Evolutionary conservation across 805 yeast species (phyloP).

Genomic region (Naumovozyma dairenensis): DNA sequence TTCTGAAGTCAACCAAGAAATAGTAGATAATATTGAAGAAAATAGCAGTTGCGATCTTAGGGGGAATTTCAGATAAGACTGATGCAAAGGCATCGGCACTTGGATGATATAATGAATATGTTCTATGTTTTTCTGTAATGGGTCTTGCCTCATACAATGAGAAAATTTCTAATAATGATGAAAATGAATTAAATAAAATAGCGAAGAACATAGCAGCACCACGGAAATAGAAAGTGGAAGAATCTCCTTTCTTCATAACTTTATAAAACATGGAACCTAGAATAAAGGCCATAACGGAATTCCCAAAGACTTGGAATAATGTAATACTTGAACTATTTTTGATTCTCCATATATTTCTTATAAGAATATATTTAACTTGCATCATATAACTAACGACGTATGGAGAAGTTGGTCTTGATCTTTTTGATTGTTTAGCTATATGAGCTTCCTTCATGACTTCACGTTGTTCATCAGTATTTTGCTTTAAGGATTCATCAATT

Average conservation of each 20-base stretch:
- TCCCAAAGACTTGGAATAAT: slow-evolving; percentile 34
- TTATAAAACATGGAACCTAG: slow-evolving; percentile 52
- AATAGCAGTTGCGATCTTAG: slow-evolving; percentile 36
- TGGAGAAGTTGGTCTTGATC: slow-evolving; percentile 39
- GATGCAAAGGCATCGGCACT: slow-evolving; percentile 51
- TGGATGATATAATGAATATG: slow-evolving; percentile 48
- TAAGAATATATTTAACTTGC: slow-evolving; percentile 40
- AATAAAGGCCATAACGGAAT: slow-evolving; percentile 44
- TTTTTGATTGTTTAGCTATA: slow-evolving; percentile 42
- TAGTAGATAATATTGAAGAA: slow-evolving; percentile 42
- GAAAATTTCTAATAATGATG: slow-evolving; percentile 50
- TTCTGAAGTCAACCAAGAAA: slow-evolving; percentile 44
- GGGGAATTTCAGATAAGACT: slow-evolving; percentile 41
- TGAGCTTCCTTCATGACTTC: slow-evolving; percentile 33
- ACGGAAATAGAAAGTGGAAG: slow-evolving; percentile 44
- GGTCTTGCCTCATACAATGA: slow-evolving; percentile 45
- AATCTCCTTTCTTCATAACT: slow-evolving; percentile 27
- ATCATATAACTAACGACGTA: slow-evolving; percentile 41
- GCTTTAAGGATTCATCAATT: slow-evolving; percentile 34
- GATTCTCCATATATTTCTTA: slow-evolving; percentile 40
- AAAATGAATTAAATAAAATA: slow-evolving; percentile 50
- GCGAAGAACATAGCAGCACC: slow-evolving; percentile 63
- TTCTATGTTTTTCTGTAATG: slow-evolving; percentile 49
- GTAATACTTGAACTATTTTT: slow-evolving; percentile 42
- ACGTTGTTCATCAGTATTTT: slow-evolving; percentile 17